Base-by-base conservation (phyloP, 768 basidiomycete genomes). In the Trametes cinnabarina region DNA sequence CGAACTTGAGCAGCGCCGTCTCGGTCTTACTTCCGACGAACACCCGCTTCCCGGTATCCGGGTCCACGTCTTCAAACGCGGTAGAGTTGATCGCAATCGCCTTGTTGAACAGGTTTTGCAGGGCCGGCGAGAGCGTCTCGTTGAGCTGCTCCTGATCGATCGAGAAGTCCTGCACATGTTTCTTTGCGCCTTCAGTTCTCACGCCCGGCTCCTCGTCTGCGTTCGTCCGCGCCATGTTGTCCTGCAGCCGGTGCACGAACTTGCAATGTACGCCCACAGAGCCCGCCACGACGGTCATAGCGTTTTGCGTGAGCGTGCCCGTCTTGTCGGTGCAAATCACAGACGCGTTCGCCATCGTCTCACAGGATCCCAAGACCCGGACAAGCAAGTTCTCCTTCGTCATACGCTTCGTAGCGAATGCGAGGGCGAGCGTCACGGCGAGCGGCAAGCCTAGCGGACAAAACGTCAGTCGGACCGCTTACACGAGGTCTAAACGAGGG, bases 401-500 rank as follows among this genome's bases (percentile, higher is more conserved):
- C 97, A 98, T 98, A n/a, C 96, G 88, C 66, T 91, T 94, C 46
- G 97, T 99, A 0, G 96, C 97, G 68, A 98, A 99, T 0, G 97
- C 92, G 30, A 99, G 78, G 0, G 97, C 97, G 46, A 99, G 83
- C 0, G 96, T 98, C 48, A 98, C 96, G 40, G 96, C 96, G 53
- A 99, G 79, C 2, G 96, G 96, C 5, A 99, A 79, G 68, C 95
- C 91, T 90, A 55, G 25, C 50, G 35, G 46, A 46, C 20, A 49
- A 28, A 62, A 25, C 19, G 49, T 64, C 55, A 60, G 58, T 23
- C 47, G 22, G 42, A 30, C 51, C 40, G 66, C 52, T 6, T 11
- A 52, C 55, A 26, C 34, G 10, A 35, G 14, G 23, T 46, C 44
- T 47, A 37, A 57, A 57, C 28, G 55, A 58, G 46, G 47, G 20